Base-by-base conservation (phyloP, 169 alveolate species). In the Plasmodium vinckei region DNA sequence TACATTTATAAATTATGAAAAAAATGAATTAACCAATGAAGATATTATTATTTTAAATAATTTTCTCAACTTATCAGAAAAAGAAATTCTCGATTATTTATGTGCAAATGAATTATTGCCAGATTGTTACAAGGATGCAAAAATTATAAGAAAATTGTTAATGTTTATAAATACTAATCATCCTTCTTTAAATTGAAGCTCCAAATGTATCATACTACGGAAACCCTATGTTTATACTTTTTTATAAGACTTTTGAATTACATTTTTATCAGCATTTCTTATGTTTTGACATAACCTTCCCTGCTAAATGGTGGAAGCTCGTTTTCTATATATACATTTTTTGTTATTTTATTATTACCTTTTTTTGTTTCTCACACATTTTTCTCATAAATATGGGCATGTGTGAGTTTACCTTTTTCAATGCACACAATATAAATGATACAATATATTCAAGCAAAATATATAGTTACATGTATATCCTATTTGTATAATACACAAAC, bases 81-180 rank as follows among this genome's bases (percentile, higher is more conserved):
- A 86, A 53, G 91, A 86, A 57, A 69, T 86, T 44, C 71, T 25
- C 25, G 61, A 86, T 70, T 86, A 86, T 19, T 49, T 86, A 49
- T 46, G 51, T 70, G 87, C 61, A 42, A 65, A 59, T 23, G 91
- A 86, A 39, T 44, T 86, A 13, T 47, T 86, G 5, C 91, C 87
- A 44, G 68, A 86, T 13, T 7, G 71, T 44, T 64, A 21, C 47
- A n/a, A 57, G 63, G 53, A 69, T 17, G 65, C 86, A 12, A n/a
- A 33, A 39, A 53, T 86, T 15, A 86, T 86, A 42, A 57, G 25
- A 63, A 46, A 56, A 17, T 61, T 86, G 53, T 53, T 86, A 42
- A 59, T 51, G 60, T 86, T 86, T 86, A 56, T 86, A 39, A 72
- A 86, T 86, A 46, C 23, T 23, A 86, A 86, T 9, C 91, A 86